Conservation (phyloP, 78 protist species). For the Dictyostelium firmibasis region DNA sequence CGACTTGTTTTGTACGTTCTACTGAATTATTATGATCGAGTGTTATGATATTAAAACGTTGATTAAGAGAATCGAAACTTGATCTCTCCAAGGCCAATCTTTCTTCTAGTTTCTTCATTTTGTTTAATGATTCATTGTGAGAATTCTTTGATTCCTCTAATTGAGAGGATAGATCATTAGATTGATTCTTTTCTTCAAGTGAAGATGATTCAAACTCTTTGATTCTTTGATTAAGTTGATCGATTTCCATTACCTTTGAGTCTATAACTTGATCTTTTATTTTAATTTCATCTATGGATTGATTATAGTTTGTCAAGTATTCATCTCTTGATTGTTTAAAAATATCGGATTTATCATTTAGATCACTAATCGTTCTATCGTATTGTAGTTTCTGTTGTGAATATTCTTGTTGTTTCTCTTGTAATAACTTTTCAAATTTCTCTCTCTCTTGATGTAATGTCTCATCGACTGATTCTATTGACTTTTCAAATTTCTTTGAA, state of each 20-base stretch:
- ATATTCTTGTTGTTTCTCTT: neutral
- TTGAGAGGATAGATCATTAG: neutral
- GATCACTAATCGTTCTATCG: neutral
- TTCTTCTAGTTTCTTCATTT: slow-evolving; percentile 33
- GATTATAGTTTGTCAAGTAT: slow-evolving; percentile 13
- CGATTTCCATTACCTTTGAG: neutral
- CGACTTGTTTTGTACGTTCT: neutral
- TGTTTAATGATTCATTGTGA: neutral
- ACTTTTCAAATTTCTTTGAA: neutral
- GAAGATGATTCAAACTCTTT: neutral
- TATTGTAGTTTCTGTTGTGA: neutral
- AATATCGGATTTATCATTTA: slow-evolving; percentile 31
- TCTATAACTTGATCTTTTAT: slow-evolving; percentile 10
- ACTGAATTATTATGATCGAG: neutral
- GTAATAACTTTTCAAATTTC: slow-evolving; percentile 9
- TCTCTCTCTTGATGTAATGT: neutral
- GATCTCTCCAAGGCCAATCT: slow-evolving; percentile 28
- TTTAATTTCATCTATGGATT: slow-evolving; percentile 12
- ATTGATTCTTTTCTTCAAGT: neutral
- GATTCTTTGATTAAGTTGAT: neutral
- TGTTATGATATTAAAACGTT: slow-evolving; percentile 7
- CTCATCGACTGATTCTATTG: neutral
- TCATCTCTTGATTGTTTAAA: slow-evolving; percentile 52
- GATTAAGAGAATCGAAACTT: slow-evolving; percentile 41
- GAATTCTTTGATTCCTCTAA: neutral